phyloP scores from a whole-genome alignment of 108 stramenopile genomes.

The Asterionellopsis glacialis region DNA sequence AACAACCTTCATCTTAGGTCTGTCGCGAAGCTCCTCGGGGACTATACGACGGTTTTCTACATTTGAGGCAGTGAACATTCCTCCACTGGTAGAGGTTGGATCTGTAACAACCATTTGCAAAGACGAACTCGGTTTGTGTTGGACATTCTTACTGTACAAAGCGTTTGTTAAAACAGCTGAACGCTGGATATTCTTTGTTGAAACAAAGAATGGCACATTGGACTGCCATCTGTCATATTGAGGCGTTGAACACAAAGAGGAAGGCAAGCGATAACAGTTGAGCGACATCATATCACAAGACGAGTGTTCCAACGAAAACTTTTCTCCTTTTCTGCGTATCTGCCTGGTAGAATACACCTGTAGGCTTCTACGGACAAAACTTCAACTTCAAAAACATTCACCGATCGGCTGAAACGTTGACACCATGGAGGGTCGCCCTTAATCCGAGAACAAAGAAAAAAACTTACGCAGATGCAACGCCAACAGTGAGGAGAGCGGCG shows the following conservation, averaged over 20 bases:
- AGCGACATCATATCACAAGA: background rate
- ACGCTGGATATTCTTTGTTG: constrained; percentile 28
- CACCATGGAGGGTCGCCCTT: too few relatives aligned
- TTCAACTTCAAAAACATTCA: constrained; percentile 21
- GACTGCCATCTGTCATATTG: constrained; percentile 25
- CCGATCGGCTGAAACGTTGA: too few relatives aligned
- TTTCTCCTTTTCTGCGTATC: constrained; percentile 4
- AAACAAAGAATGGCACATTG: constrained; percentile 11
- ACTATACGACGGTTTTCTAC: constrained; percentile 86
- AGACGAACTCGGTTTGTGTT: constrained; percentile 22
- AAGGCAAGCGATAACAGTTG: background rate
- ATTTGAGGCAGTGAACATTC: constrained; percentile 86
- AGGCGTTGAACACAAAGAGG: background rate
- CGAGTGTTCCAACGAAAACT: background rate
- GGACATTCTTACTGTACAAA: background rate
- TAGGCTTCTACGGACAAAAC: constrained; percentile 30
- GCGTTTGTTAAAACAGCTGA: constrained; percentile 16
- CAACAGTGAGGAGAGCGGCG: constrained; percentile 61
- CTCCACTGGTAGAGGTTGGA: constrained; percentile 55
- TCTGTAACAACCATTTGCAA: constrained; percentile 68
- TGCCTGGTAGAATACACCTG: constrained; percentile 3
- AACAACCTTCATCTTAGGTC: constrained; percentile 88
- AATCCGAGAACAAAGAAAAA: background rate
- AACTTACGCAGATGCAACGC: constrained; percentile 70
- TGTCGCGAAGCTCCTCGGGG: constrained; percentile 71